Conservation (phyloP, 2,329 filamentous ascomycete genomes). For the Capronia americana region DNA sequence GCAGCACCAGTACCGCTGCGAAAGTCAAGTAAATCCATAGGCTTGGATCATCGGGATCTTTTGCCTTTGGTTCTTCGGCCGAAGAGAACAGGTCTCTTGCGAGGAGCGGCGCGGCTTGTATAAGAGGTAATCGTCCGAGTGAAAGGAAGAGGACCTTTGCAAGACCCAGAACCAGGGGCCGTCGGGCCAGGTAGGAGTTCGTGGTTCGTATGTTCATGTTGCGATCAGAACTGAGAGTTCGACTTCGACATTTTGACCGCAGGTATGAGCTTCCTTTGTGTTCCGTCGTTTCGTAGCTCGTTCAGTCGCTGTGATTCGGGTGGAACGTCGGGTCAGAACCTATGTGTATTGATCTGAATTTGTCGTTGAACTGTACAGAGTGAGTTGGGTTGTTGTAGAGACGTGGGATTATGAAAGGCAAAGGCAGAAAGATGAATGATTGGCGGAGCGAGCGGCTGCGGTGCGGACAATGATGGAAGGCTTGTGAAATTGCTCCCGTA, state of each 20-base stretch:
- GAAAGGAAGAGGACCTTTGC: slow-evolving; percentile 50
- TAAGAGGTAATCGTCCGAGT: slow-evolving; percentile 48
- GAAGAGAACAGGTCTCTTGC: slow-evolving; percentile 32
- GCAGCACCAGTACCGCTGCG: slow-evolving; percentile 79
- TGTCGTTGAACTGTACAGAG: not conserved
- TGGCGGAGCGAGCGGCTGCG: not conserved
- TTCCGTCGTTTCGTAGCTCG: not conserved
- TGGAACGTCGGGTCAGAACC: not conserved
- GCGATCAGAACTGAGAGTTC: not conserved
- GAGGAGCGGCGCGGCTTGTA: slow-evolving; percentile 47
- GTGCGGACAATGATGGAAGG: not conserved
- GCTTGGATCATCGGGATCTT: slow-evolving; percentile 65
- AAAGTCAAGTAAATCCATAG: slow-evolving; percentile 82
- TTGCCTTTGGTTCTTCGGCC: slow-evolving; percentile 50
- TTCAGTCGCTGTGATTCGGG: not conserved
- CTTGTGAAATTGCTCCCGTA: not conserved
- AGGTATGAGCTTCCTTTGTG: not conserved
- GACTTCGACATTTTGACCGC: slow-evolving; percentile 24
- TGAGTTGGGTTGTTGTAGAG: not conserved
- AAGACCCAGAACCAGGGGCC: slow-evolving; percentile 50
- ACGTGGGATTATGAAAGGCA: too few relatives aligned
- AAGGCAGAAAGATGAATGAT: not conserved
- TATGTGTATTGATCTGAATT: not conserved
- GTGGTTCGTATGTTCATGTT: slow-evolving; percentile 28
- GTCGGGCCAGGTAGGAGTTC: slow-evolving; percentile 44